Evolutionary conservation across 495 filamentous ascomycete genomes (phyloP), one percentile per base, ranked within the genome.

Genomic region (Terfezia boudieri): DNA sequence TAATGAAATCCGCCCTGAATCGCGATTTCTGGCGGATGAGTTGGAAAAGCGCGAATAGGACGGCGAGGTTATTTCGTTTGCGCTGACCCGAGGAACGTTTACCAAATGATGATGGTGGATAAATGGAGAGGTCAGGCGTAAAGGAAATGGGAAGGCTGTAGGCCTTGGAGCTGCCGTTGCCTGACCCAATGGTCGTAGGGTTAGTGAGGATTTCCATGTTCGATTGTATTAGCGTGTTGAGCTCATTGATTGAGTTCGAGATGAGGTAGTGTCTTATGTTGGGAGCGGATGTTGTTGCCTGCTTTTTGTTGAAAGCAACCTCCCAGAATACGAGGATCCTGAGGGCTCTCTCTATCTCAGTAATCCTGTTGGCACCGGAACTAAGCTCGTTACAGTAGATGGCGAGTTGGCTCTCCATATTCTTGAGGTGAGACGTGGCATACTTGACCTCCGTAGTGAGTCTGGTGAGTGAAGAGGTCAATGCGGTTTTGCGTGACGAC

Each of bases 21-120:
- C 58, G 22, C 32, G 63, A 61, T 9, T 59, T 53, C 0, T 64
- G 59, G 55, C 61, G 55, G 10, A 53, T 48, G 23, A 67, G 59
- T 56, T 64, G 60, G 52, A 67, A 57, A 9, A 68, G 53, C 1
- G 65, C 65, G 37, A 67, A 67, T 57, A 66, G 66, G 9, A 68
- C 59, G 38, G 66, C 66, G 4, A 68, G 58, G 50, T 68, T 65
- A 16, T 66, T 59, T 26, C 66, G 66, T 50, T 68, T 68, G 2
- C 66, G 61, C 56, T 68, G 65, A 41, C 66, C 66, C 20, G 61
- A 58, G 37, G 65, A 67, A 8, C 60, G 61, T 56, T 68, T 68
- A 14, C 56, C 58, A 8, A 14, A 46, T 20, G 41, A 46, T 51
- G 38, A 14, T 17, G 53, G 53, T 10, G 53, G 53, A 32, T 43